Conservation (phyloP, 2,329 filamentous ascomycete genomes). For the Neofusicoccum cordaticola region DNA sequence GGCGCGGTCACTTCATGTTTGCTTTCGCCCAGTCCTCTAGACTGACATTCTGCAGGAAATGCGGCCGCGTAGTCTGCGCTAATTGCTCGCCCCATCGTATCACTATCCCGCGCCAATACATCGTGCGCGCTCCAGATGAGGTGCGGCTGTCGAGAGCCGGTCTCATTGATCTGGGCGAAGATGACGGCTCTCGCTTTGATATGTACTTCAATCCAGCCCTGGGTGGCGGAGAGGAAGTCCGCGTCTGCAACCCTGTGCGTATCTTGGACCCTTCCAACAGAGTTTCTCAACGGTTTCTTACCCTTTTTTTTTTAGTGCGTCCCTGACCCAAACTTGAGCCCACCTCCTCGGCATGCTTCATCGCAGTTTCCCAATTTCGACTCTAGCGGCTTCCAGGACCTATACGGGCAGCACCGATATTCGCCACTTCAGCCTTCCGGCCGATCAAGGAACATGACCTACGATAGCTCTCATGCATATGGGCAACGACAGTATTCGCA, state of each 20-base stretch:
- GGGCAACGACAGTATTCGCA: not conserved
- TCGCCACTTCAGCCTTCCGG: slow-evolving; percentile 5
- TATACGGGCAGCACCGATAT: slow-evolving; percentile 26
- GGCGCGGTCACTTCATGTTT: slow-evolving; percentile 14
- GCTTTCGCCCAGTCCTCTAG: not conserved
- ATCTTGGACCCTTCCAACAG: not conserved
- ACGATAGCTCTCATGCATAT: slow-evolving; percentile 2
- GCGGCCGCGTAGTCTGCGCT: slow-evolving; percentile 85
- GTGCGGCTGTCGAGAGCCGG: not conserved
- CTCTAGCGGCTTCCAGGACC: slow-evolving; percentile 1
- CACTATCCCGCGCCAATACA: slow-evolving; percentile 89
- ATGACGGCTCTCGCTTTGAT: slow-evolving; percentile 29
- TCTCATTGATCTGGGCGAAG: slow-evolving; percentile 45
- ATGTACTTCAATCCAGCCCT: slow-evolving; percentile 47
- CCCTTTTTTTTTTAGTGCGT: slow-evolving; percentile 48
- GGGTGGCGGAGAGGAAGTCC: slow-evolving; percentile 65
- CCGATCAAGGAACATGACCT: slow-evolving; percentile 11
- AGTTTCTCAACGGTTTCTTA: not conserved
- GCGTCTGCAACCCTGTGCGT: slow-evolving; percentile 61
- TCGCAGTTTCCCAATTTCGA: slow-evolving; percentile 8
- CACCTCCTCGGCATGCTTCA: slow-evolving; percentile 48
- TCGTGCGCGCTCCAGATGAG: slow-evolving; percentile 63
- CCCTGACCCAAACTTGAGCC: slow-evolving; percentile 63
- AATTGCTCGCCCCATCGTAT: slow-evolving; percentile 91
- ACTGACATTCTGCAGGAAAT: slow-evolving; percentile 60